Evolutionary conservation across 169 alveolate species (phyloP).

Genomic region (Fabrea salina): DNA sequence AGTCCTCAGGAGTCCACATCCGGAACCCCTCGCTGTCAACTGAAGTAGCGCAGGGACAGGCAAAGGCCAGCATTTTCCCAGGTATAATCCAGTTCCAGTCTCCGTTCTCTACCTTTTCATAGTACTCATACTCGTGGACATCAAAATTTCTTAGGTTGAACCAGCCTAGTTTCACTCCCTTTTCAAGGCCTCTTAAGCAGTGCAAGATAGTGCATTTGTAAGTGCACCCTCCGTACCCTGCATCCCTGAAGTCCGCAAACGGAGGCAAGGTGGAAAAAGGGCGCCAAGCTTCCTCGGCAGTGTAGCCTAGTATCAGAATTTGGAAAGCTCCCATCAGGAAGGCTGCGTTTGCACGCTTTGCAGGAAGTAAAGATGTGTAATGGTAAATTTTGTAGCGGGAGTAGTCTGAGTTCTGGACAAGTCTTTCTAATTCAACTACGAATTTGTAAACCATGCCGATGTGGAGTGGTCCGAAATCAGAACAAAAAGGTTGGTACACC

Average conservation of each 20-base stretch:
- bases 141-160: slow-evolving; percentile 85
- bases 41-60: slow-evolving; percentile 83
- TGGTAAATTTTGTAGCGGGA: slow-evolving; percentile 18
- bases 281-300: slow-evolving; percentile 77
- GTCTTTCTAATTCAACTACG: slow-evolving; percentile 31
- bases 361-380: slow-evolving; percentile 11
- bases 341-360: slow-evolving; percentile 85
- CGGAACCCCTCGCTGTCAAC: slow-evolving; percentile 59
- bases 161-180: slow-evolving; percentile 91
- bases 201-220: slow-evolving; percentile 74
- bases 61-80: slow-evolving; percentile 88
- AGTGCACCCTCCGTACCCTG: slow-evolving; percentile 66
- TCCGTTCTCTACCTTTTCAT: slow-evolving; percentile 90
- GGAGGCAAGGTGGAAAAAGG: slow-evolving; percentile 20
- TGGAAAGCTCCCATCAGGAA: slow-evolving; percentile 89
- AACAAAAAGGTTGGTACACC: slow-evolving; percentile 90
- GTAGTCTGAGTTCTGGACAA: slow-evolving; percentile 2
- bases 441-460: slow-evolving; percentile 84
- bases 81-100: slow-evolving; percentile 94
- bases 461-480: slow-evolving; percentile 94
- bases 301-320: slow-evolving; percentile 59
- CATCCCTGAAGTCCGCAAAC: slow-evolving; percentile 70
- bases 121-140: slow-evolving; percentile 84
- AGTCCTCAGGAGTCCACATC: slow-evolving; percentile 86
- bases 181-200: slow-evolving; percentile 89